phyloP scores from a whole-genome alignment of 2,329 filamentous ascomycete species.

The Pseudogymnoascus sp. region DNA sequence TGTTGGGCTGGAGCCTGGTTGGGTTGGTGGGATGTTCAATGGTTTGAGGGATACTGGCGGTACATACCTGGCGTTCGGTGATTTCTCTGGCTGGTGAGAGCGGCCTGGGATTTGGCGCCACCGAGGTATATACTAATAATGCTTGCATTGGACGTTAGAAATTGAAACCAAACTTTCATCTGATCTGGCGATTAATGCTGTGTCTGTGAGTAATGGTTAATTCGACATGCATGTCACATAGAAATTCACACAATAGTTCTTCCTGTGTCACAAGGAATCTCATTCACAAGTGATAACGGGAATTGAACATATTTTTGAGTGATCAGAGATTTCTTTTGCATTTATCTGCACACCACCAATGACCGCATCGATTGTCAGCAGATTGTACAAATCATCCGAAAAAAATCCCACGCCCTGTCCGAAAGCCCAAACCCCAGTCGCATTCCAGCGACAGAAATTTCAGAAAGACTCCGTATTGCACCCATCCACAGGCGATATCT shows the following conservation, averaged over 20 bases:
- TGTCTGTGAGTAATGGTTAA: background rate
- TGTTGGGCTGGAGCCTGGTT: slow-evolving; percentile 3
- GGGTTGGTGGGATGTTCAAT: background rate
- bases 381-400: slow-evolving; percentile 4
- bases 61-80: slow-evolving; percentile 6
- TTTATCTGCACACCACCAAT: slow-evolving; percentile 1
- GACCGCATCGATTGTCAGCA: slow-evolving; percentile 3
- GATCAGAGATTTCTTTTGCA: slow-evolving; percentile 2
- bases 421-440: slow-evolving; percentile 3
- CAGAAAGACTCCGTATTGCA: background rate
- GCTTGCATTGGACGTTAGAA: slow-evolving; percentile 1
- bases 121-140: slow-evolving; percentile 4
- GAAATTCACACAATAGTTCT: slow-evolving; percentile 8
- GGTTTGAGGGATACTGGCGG: background rate
- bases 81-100: slow-evolving; percentile 7
- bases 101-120: slow-evolving; percentile 1
- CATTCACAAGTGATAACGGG: slow-evolving; percentile 8
- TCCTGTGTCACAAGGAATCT: slow-evolving; percentile 7
- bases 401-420: background rate
- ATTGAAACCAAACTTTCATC: background rate
- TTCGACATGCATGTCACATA: slow-evolving; percentile 3
- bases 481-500: slow-evolving; percentile 28
- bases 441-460: slow-evolving; percentile 7
- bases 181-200: background rate
- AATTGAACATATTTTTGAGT: slow-evolving; percentile 8